Base-by-base conservation (phyloP, 1,139 yeast species). In the Geotrichum candidum region DNA sequence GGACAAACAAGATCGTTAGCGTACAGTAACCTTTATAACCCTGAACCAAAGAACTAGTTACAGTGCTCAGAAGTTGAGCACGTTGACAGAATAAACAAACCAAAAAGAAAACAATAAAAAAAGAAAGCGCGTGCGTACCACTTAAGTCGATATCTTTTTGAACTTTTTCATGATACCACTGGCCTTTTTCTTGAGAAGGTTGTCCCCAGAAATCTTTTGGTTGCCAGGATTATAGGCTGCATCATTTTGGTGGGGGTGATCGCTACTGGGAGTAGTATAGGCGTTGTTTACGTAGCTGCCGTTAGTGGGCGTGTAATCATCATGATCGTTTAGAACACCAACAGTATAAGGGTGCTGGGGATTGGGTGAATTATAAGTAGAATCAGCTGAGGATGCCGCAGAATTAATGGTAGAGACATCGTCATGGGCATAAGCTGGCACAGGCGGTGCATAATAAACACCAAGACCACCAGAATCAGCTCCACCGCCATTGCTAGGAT, bases 161-260 rank as follows among this genome's bases (percentile, higher is more conserved):
- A 56, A 50, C 15, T 56, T 51, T 23, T n/a, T 33, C 51, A 51
- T 50, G 5, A 50, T 56, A 18, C 52, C 41, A 31, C 58, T 48
- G 9, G 57, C 23, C 22, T 54, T 54, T 11, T 29, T 22, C 22
- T 55, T 48, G n/a, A 48, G 45, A 35, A n/a, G 10, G 15, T 7
- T 13, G n/a, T 35, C n/a, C n/a, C 15, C 15, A 10, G 45, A 10
- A 11, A 11, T 35, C 15, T 35, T 35, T 10, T 35, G 45, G 15
- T 35, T 18, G 15, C 11, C 48, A 35, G 15, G 18, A 22, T 15
- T n/a, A 53, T 33, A 18, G 18, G 18, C 15, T 48, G 23, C 31
- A 15, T 2, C 33, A 18, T 15, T 25, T 15, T 10, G 31, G 33
- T 23, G 53, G 13, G 23, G 4, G 18, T 29, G 31, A 3, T 13